Conservation (phyloP, 495 filamentous ascomycete species). For the Penicillium verhagenii region DNA sequence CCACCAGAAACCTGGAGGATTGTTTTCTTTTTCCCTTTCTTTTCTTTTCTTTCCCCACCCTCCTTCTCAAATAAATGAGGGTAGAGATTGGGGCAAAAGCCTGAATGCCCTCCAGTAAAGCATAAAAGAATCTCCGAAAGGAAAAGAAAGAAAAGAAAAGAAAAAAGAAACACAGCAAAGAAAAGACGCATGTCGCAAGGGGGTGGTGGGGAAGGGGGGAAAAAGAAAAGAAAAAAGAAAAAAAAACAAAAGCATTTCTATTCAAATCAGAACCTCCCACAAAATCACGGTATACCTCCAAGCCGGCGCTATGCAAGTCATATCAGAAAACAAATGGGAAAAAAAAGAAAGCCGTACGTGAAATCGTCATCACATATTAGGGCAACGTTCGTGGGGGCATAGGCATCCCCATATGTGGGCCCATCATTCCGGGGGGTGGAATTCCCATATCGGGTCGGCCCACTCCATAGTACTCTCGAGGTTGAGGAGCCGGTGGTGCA, state of each 20-base stretch:
- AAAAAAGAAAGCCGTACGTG: constrained; percentile 24
- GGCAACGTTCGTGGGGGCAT: constrained; percentile 43
- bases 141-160: background rate
- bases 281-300: constrained; percentile 44
- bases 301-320: constrained; percentile 49
- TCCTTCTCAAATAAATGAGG: background rate
- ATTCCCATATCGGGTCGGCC: constrained; percentile 36
- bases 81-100: background rate
- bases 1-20: background rate
- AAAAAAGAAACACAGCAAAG: constrained; percentile 2
- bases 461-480: constrained; percentile 41
- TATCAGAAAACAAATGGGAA: constrained; percentile 34
- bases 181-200: constrained; percentile 12
- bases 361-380: constrained; percentile 30
- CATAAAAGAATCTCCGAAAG: background rate
- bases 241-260: constrained; percentile 29
- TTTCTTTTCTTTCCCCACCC: no score
- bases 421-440: constrained; percentile 30
- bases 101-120: background rate
- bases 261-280: constrained; percentile 28
- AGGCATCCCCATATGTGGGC: constrained; percentile 36
- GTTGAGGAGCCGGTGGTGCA: constrained; percentile 38
- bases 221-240: constrained; percentile 8
- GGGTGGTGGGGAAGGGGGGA: no score
- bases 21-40: no score